Evolutionary conservation across 208 protist species (phyloP).

Genomic region (Trypanosoma grayi): DNA sequence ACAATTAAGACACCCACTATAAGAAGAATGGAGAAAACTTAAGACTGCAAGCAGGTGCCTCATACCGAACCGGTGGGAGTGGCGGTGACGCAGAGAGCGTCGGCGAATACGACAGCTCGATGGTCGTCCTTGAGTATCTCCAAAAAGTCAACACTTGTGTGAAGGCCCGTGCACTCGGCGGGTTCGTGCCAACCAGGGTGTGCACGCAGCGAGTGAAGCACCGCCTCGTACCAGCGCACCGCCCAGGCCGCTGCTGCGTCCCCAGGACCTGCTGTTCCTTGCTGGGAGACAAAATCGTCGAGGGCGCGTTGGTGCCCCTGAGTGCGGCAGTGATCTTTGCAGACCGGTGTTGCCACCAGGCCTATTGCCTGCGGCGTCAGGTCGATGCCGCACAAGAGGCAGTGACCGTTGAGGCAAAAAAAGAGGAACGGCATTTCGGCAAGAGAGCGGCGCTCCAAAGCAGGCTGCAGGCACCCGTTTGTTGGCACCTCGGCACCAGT

Average conservation of each 20-base stretch:
- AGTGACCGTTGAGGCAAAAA: constrained; percentile 8
- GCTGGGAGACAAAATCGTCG: neutral
- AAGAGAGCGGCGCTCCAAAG: neutral
- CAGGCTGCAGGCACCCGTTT: neutral
- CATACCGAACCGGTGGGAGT: too few species aligned
- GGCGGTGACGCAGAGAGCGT: too few species aligned
- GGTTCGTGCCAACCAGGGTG: constrained; percentile 9
- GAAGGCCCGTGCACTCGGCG: neutral
- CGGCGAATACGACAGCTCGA: neutral
- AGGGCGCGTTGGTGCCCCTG: neutral
- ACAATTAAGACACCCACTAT: too few species aligned
- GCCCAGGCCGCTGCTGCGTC: neutral
- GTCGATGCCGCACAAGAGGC: constrained; percentile 1
- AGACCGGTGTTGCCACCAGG: neutral
- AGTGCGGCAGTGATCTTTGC: constrained; percentile 10
- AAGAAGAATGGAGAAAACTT: too few species aligned
- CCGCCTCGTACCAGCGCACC: constrained; percentile 7
- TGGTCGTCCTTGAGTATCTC: constrained; percentile 8
- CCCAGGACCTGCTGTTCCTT: neutral
- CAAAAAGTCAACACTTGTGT: constrained; percentile 11
- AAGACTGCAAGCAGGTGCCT: too few species aligned
- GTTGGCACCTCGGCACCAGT: neutral
- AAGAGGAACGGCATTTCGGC: constrained; percentile 1
- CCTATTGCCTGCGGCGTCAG: neutral
- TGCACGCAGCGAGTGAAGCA: constrained; percentile 4